Evolutionary conservation across 2,329 filamentous ascomycete species (phyloP).

Genomic region (Arthrobotrys pseudoclavata): DNA sequence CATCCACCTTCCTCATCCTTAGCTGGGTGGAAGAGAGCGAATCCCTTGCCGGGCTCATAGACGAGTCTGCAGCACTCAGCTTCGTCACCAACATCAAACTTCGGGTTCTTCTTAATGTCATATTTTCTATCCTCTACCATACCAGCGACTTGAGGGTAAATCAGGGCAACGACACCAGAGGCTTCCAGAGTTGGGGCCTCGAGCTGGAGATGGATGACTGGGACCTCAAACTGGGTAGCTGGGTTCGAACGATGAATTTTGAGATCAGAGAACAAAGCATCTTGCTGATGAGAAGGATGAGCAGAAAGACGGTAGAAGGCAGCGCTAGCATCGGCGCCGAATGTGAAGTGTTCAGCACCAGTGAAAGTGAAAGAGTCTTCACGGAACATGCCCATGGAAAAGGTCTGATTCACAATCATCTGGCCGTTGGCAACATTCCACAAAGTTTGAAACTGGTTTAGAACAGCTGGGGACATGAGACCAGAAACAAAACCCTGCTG

Average conservation of each 20-base stretch:
- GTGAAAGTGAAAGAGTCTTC: conserved; percentile 60
- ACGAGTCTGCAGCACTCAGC: conserved; percentile 63
- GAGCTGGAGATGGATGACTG: conserved; percentile 62
- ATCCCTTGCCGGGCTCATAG: conserved; percentile 61
- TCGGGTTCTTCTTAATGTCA: conserved; percentile 59
- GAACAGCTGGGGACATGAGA: conserved; percentile 54
- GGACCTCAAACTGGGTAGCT: conserved; percentile 59
- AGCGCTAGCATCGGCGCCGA: conserved; percentile 60
- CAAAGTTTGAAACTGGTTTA: conserved; percentile 53
- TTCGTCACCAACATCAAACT: conserved; percentile 62
- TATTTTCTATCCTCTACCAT: conserved; percentile 60
- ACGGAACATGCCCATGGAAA: conserved; percentile 59
- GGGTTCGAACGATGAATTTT: conserved; percentile 62
- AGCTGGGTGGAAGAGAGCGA: conserved; percentile 63
- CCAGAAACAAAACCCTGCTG: conserved; percentile 57
- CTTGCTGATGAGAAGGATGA: conserved; percentile 60
- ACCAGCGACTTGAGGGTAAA: conserved; percentile 62
- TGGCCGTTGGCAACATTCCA: conserved; percentile 60
- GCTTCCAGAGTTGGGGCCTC: conserved; percentile 60
- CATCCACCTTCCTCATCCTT: conserved; percentile 62
- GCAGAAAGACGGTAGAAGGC: conserved; percentile 62
- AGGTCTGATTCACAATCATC: conserved; percentile 48
- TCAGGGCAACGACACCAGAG: conserved; percentile 61
- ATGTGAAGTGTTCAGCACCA: conserved; percentile 62
- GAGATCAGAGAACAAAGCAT: conserved; percentile 62